Percentiles rank a stretch among this genome's conserved stretches.
These are phyloP conservation scores for Clonostachys rhizophaga DNA, from an alignment of 2,329 filamentous ascomycete species.

Conservation along the genomic window DNA sequence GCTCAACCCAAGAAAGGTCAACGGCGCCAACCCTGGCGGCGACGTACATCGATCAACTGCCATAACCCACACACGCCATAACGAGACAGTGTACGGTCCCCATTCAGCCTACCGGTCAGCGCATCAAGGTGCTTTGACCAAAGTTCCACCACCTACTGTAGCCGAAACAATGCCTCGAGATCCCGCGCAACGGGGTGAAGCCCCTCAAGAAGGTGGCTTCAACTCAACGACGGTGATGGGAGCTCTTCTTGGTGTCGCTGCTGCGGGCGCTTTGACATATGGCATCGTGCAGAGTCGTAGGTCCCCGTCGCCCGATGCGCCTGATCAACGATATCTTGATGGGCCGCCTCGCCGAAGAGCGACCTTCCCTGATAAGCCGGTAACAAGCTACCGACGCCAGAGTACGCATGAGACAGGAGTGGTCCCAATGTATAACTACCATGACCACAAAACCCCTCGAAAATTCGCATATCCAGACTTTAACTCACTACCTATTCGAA, in stretches of 20 bases:
- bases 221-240: constrained; percentile 65
- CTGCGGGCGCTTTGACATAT: constrained; percentile 61
- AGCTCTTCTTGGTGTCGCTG: constrained; percentile 73
- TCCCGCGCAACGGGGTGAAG: not conserved
- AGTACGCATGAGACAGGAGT: not conserved
- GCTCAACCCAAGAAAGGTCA: not conserved
- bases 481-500: not conserved
- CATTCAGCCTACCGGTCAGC: not conserved
- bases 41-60: not conserved
- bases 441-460: not conserved
- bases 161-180: not conserved
- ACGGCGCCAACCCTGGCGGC: not conserved
- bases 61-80: not conserved
- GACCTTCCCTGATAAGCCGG: constrained; percentile 3
- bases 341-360: not conserved
- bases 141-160: not conserved
- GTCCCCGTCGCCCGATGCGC: not conserved
- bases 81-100: not conserved
- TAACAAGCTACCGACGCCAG: not conserved
- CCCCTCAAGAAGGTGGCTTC: constrained; percentile 26
- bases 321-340: not conserved
- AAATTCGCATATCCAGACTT: not conserved
- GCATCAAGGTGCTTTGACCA: too few species aligned
- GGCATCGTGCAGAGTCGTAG: constrained; percentile 46
- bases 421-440: not conserved